Base-by-base conservation (phyloP, 2,329 filamentous ascomycete species). In the Verticillium tricorpus region DNA sequence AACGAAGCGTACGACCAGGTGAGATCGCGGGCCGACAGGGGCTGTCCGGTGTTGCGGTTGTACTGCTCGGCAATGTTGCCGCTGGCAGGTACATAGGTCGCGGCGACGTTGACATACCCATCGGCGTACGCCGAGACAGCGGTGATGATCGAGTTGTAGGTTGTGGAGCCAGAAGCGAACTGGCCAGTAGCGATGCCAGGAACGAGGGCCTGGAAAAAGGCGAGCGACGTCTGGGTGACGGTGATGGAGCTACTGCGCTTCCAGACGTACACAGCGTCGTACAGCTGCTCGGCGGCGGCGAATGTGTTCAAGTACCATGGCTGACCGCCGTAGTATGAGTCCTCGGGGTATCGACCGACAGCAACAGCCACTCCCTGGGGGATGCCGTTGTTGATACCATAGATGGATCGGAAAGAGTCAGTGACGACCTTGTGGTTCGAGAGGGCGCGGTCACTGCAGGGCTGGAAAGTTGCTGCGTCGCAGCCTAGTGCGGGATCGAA, bases 301-400 rank as follows among this genome's bases (percentile, higher is more conserved):
- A 92, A 80, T 1, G 89, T 94, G 68, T 84, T 84, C 14, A 94
- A 81, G 68, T 92, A 91, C 91, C 91, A 95, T 1, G 91, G 91
- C 72, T 95, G 93, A 1, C 90, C 91, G 63, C 85, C 85, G 73
- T 88, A 89, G 75, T 94, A 95, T 4, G 80, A 75, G 67, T 96
- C 91, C 72, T 91, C 89, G 0, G 86, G 75, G 70, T 92, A 92
- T 63, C 89, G 80, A 55, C 89, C 89, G 6, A 89, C 78, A 7
- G 85, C 82, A 11, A 86, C 80, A 8, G 89, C 89, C 17, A 75
- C 74, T 22, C 88, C 87, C 35, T 82, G 74, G 2, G 83, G 68
- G 58, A 88, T 85, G 5, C 86, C 89, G 5, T 77, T 78, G 77
- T 95, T 95, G 75, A 94, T 80, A 15, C 74, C 70, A 72, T 93